Evolutionary conservation across 2,329 filamentous ascomycete species (phyloP).

Genomic region (Domatiomyces globalis): DNA sequence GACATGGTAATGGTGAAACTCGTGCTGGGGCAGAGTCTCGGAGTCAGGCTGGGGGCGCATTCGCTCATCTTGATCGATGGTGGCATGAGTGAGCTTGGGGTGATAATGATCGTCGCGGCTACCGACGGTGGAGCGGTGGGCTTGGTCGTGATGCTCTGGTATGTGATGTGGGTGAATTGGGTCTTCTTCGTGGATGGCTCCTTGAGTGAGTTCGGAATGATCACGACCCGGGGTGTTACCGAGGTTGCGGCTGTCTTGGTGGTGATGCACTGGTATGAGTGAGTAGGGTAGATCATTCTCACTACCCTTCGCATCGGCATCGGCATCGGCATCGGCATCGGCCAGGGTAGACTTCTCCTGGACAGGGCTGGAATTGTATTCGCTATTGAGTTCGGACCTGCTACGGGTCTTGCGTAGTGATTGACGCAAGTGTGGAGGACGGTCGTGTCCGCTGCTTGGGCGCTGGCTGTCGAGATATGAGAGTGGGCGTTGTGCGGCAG

Average conservation of each 20-base stretch:
- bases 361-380: slow-evolving; percentile 1
- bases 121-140: background rate
- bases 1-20: background rate
- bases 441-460: background rate
- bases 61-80: background rate
- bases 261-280: background rate
- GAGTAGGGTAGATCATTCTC: background rate
- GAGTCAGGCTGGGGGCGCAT: background rate
- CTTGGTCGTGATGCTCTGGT: background rate
- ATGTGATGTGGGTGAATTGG: background rate
- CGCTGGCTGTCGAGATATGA: background rate
- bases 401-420: slow-evolving; percentile 6
- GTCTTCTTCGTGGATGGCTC: background rate
- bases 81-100: background rate
- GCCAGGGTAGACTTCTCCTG: background rate
- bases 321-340: background rate
- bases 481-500: background rate
- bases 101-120: background rate
- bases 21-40: background rate
- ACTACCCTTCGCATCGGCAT: background rate
- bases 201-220: too few species aligned
- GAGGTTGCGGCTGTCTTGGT: background rate
- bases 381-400: slow-evolving; percentile 4
- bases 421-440: background rate
- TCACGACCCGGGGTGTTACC: background rate